A percentile compares a stretch with the other conserved stretches of the same genome.
phyloP scores from a whole-genome alignment of 768 basidiomycete genomes.

The Auriculariales sp. region DNA sequence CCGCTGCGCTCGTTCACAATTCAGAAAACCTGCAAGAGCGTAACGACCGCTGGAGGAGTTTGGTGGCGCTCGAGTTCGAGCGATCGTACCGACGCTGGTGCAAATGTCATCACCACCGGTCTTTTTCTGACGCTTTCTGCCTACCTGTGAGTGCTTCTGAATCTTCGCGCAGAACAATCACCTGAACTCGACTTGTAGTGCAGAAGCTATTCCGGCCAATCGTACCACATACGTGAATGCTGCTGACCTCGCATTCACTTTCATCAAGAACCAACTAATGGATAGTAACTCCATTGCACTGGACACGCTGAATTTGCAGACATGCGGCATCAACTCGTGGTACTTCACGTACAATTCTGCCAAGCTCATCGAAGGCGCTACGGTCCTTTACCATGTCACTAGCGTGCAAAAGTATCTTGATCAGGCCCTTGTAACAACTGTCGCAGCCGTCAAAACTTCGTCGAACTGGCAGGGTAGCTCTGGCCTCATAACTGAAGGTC shows the following conservation, averaged over 20 bases:
- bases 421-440: slow-evolving; percentile 21
- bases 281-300: slow-evolving; percentile 27
- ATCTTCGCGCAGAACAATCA: background rate
- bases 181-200: background rate
- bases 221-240: slow-evolving; percentile 27
- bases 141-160: slow-evolving; percentile 30
- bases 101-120: slow-evolving; percentile 35
- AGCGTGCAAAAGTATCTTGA: slow-evolving; percentile 10
- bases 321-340: slow-evolving; percentile 32
- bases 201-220: background rate
- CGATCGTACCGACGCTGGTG: slow-evolving; percentile 17
- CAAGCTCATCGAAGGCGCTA: slow-evolving; percentile 38
- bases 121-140: slow-evolving; percentile 27
- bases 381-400: slow-evolving; percentile 28
- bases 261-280: slow-evolving; percentile 33
- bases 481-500: slow-evolving; percentile 38
- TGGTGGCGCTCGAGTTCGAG: slow-evolving; percentile 36
- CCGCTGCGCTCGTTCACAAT: slow-evolving; percentile 30
- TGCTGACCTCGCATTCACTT: slow-evolving; percentile 30
- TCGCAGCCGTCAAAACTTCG: slow-evolving; percentile 27
- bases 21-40: slow-evolving; percentile 27
- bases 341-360: slow-evolving; percentile 42
- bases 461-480: slow-evolving; percentile 30
- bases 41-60: slow-evolving; percentile 43
- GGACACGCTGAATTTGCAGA: slow-evolving; percentile 30